Evolutionary conservation across 2,329 filamentous ascomycete genomes (phyloP).

Genomic region (Myriangium duriaei): DNA sequence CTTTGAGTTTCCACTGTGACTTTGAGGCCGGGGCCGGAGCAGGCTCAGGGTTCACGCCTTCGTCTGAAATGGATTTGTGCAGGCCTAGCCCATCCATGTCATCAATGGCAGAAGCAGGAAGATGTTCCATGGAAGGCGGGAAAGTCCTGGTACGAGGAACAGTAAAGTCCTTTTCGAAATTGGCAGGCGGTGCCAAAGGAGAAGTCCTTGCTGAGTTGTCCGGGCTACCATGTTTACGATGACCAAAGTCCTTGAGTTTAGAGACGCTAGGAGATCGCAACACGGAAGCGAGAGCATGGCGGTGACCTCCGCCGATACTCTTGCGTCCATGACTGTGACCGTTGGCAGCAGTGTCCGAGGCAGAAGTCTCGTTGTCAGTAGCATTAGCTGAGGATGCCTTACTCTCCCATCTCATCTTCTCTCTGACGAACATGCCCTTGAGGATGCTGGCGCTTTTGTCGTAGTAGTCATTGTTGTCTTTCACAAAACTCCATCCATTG

Average conservation of each 20-base stretch:
- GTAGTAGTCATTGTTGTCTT: constrained; percentile 98
- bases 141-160: constrained; percentile 13
- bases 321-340: constrained; percentile 19
- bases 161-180: constrained; percentile 24
- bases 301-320: constrained; percentile 24
- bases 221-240: constrained; percentile 33
- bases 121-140: constrained; percentile 15
- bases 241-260: constrained; percentile 36
- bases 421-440: constrained; percentile 74
- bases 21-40: constrained; percentile 51
- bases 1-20: constrained; percentile 95
- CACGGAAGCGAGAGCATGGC: constrained; percentile 42
- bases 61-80: constrained; percentile 10
- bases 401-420: constrained; percentile 49
- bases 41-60: constrained; percentile 10
- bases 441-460: constrained; percentile 79
- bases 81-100: constrained; percentile 12
- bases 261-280: constrained; percentile 55
- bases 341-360: too few relatives aligned
- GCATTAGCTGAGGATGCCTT: constrained; percentile 25
- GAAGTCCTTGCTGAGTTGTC: constrained; percentile 30
- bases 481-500: constrained; percentile 99
- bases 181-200: constrained; percentile 32
- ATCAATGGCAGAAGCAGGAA: constrained; percentile 17
- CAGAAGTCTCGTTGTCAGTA: constrained; percentile 14